Evolutionary conservation across 2,329 filamentous ascomycete genomes (phyloP).

Genomic region (Curvularia spicifera): DNA sequence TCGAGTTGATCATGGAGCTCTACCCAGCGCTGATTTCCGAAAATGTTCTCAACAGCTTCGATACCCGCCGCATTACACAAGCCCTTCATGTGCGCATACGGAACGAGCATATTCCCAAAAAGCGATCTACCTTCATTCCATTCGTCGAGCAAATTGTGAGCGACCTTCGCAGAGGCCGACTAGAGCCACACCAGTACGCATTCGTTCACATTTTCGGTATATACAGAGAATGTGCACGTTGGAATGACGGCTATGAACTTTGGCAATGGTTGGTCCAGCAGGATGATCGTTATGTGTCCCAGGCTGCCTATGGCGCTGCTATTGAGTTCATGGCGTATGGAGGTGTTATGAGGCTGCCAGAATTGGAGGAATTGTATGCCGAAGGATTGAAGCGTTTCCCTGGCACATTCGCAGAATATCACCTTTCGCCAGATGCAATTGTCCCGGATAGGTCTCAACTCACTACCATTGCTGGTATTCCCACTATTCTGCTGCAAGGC

Average conservation of each 20-base stretch:
- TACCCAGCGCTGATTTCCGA: constrained; percentile 34
- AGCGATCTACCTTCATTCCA: constrained; percentile 21
- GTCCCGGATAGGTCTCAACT: constrained; percentile 51
- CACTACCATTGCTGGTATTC: constrained; percentile 45
- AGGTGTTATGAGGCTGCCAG: constrained; percentile 46
- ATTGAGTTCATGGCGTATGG: constrained; percentile 57
- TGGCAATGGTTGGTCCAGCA: constrained; percentile 58
- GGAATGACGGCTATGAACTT: constrained; percentile 49
- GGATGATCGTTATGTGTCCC: constrained; percentile 51
- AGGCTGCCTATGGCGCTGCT: constrained; percentile 56
- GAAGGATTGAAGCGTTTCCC: constrained; percentile 57
- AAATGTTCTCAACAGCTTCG: constrained; percentile 21
- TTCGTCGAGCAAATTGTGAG: constrained; percentile 50
- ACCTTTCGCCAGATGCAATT: constrained; percentile 56
- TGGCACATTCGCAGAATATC: constrained; percentile 55
- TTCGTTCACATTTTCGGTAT: constrained; percentile 56
- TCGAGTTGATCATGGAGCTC: constrained; percentile 31
- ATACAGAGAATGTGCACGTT: constrained; percentile 55
- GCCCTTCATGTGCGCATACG: constrained; percentile 48
- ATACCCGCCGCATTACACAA: constrained; percentile 44
- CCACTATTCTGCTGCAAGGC: constrained; percentile 55
- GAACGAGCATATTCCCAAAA: constrained; percentile 11
- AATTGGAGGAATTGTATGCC: constrained; percentile 55
- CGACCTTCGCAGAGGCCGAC: constrained; percentile 46
- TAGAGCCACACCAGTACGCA: constrained; percentile 49